A percentile compares a stretch with the other conserved stretches of the same genome.
Evolutionary conservation across 176 grass and related monocot genomes (phyloP).

Genomic region (Saccharum officinarum): DNA sequence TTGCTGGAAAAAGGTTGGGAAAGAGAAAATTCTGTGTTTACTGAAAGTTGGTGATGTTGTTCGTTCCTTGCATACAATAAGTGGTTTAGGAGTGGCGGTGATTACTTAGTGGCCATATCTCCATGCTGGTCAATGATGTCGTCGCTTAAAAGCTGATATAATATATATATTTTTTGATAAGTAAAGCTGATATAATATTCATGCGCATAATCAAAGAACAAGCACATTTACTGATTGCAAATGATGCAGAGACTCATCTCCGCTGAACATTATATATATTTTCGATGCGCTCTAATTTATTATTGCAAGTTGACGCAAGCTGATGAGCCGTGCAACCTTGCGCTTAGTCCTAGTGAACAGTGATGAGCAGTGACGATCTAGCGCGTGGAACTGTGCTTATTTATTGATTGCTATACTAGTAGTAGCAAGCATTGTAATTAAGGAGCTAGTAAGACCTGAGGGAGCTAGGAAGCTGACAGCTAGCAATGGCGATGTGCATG

Average conservation of each 20-base stretch:
- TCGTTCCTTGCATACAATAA: neutral
- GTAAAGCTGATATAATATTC: neutral
- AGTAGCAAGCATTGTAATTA: neutral
- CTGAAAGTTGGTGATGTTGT: neutral
- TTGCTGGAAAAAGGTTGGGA: neutral
- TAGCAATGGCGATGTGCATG: neutral
- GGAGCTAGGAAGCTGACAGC: neutral
- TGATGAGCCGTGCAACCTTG: neutral
- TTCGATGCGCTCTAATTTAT: neutral
- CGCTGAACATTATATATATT: neutral
- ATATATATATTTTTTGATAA: neutral
- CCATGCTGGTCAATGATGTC: neutral
- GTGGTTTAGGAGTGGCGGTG: neutral
- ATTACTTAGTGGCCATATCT: neutral
- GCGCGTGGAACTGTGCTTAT: neutral
- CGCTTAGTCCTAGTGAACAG: neutral
- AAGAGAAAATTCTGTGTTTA: neutral
- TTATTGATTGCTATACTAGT: too few relatives aligned
- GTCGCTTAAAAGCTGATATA: neutral
- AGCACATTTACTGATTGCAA: neutral
- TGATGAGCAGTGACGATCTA: neutral
- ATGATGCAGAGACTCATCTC: neutral
- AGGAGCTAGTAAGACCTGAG: neutral
- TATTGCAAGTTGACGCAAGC: conserved; percentile 20
- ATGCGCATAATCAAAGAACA: conserved; percentile 4